Conservation (phyloP, 495 filamentous ascomycete species). For the Trichoderma virens region DNA sequence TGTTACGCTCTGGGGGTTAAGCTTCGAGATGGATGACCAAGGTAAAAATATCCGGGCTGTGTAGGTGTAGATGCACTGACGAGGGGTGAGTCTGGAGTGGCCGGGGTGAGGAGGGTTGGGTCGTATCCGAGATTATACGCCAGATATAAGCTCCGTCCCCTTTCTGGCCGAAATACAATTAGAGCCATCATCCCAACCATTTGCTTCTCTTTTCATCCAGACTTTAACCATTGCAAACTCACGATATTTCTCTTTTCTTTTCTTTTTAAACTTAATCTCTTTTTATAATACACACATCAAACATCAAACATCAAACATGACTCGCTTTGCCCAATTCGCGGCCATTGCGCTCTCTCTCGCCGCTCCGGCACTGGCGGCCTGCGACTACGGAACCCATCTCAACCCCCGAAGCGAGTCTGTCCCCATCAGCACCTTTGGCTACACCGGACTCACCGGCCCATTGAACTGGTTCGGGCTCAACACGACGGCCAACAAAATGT, state of each 20-base stretch:
- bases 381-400: slow-evolving; percentile 4
- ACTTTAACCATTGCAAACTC: neutral
- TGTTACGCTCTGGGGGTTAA: neutral
- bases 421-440: neutral
- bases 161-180: neutral
- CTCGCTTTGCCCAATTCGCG: neutral
- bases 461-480: slow-evolving; percentile 51
- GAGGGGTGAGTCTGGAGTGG: no score
- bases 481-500: slow-evolving; percentile 34
- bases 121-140: neutral
- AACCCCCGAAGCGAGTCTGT: neutral
- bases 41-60: no score
- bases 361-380: neutral
- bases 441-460: slow-evolving; percentile 33
- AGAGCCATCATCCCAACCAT: neutral
- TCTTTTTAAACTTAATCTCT: no score
- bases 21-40: no score
- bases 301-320: neutral
- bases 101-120: no score
- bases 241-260: neutral
- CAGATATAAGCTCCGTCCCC: neutral
- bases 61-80: no score
- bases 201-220: neutral
- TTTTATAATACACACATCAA: no score
- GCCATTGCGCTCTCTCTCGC: neutral